A percentile compares a stretch with the other conserved stretches of the same genome.
phyloP scores from a whole-genome alignment of 768 basidiomycete genomes.

The Boletus rubroflammeus region DNA sequence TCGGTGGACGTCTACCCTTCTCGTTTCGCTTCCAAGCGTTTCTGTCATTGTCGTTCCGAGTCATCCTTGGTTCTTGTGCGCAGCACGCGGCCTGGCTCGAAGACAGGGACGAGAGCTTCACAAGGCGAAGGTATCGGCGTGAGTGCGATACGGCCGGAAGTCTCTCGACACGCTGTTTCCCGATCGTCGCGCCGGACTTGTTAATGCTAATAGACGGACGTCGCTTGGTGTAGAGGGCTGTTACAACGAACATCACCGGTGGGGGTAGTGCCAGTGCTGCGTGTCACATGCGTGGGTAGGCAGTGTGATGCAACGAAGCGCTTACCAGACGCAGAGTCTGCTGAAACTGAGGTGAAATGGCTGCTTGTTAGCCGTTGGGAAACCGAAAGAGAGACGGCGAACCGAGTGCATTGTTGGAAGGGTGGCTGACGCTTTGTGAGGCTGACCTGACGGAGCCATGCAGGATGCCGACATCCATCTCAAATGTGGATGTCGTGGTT shows the following conservation, averaged over 20 bases:
- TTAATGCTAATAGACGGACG: not conserved
- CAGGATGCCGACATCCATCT: not conserved
- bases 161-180: not conserved
- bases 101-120: not conserved
- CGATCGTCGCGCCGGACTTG: not conserved
- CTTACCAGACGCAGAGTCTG: constrained; percentile 6
- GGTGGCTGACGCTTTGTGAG: constrained; percentile 18
- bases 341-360: not conserved
- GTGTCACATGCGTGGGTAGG: constrained; percentile 14
- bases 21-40: not conserved
- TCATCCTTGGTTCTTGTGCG: not conserved
- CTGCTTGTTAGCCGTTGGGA: not conserved
- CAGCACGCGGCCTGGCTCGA: not conserved
- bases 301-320: not conserved
- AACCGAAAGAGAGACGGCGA: not conserved
- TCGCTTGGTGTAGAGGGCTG: constrained; percentile 24
- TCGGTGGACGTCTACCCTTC: not conserved
- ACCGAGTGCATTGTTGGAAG: not conserved
- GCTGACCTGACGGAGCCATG: constrained; percentile 10
- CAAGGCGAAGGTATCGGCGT: not conserved
- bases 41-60: not conserved
- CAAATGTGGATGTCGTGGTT: not conserved
- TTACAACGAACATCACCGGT: constrained; percentile 22
- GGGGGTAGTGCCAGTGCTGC: constrained; percentile 5
- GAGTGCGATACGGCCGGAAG: not conserved